Base-by-base conservation (phyloP, 306 rosid species). In the Prunus salicina region DNA sequence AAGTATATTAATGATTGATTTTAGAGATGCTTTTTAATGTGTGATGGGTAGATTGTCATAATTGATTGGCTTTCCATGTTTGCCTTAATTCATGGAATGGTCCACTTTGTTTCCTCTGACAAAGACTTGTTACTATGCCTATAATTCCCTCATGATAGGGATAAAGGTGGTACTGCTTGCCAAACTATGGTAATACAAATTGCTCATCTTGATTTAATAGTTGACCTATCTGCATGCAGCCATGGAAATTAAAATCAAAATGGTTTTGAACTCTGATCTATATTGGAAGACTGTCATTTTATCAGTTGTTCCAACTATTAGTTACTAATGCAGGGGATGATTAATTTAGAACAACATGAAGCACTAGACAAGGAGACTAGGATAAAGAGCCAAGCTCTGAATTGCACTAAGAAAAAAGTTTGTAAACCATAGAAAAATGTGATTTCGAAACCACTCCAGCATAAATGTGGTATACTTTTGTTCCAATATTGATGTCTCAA, bases 1-100 rank as follows among this genome's bases (percentile, higher is more conserved):
- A 51, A 83, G 64, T 15, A 12, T 60, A 64, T 24, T 65, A 60
- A 11, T 71, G 58, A 38, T 53, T 46, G 20, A 15, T 64, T 52
- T 71, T 12, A 15, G n/a, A 57, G 16, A 65, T 38, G 47, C 5
- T 20, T 58, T 13, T n/a, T 55, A 28, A 4, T 18, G 8, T 11
- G 22, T 27, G 14, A 12, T 32, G 25, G 41, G 50, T 53, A 38
- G 25, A 58, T 57, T 22, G 3, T 69, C 12, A n/a, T 25, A 28
- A 32, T 13, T 77, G 64, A 15, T 46, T 72, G 34, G 11, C 46
- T 67, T 43, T 25, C 18, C 66, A 15, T 24, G 30, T n/a, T 55
- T 56, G 38, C 34, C 52, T 45, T 38, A 12, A 20, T 3, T 61
- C 66, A 11, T 64, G 25, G 7, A 32, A 32, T 47, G 7, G 25